These are phyloP conservation scores for Rhizophora apiculata DNA, from an alignment of 345 rosid species.

Conservation along the genomic window DNA sequence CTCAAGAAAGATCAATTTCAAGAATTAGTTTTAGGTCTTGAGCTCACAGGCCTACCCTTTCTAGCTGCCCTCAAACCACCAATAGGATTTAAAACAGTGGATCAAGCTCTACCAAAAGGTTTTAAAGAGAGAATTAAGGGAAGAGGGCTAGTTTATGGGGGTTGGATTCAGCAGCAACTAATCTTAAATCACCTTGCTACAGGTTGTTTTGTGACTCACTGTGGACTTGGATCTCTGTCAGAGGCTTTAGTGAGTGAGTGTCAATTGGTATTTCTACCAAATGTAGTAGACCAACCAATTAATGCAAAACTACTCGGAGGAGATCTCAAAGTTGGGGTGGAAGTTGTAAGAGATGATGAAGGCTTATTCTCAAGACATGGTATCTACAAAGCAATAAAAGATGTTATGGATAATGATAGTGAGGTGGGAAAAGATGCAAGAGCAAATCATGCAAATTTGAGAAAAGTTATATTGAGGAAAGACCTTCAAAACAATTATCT, in stretches of 20 bases:
- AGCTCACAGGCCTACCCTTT: conserved; percentile 3
- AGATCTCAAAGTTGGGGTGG: conserved; percentile 35
- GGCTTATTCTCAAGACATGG: conserved; percentile 28
- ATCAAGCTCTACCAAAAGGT: neutral
- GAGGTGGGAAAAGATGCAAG: conserved; percentile 22
- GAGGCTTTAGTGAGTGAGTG: conserved; percentile 38
- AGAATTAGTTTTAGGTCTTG: neutral
- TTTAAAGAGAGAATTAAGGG: conserved; percentile 10
- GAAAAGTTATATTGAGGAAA: conserved; percentile 20
- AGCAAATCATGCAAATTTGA: conserved; percentile 27
- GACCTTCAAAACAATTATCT: conserved; percentile 31
- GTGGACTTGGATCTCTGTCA: conserved; percentile 35
- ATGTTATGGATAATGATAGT: conserved; percentile 34
- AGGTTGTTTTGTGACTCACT: conserved; percentile 48
- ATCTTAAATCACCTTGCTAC: conserved; percentile 32
- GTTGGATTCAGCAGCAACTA: conserved; percentile 35
- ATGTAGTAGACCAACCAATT: conserved; percentile 37
- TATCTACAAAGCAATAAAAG: conserved; percentile 34
- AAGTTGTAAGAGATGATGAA: conserved; percentile 32
- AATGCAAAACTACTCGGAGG: conserved; percentile 39
- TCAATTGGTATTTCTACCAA: conserved; percentile 38
- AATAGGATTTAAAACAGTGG: neutral
- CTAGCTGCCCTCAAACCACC: neutral
- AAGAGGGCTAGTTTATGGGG: conserved; percentile 29
- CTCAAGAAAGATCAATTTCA: neutral